A percentile compares a stretch with the other conserved stretches of the same genome.
phyloP scores from a whole-genome alignment of 352 stramenopile species.

The Albugo laibachii region DNA sequence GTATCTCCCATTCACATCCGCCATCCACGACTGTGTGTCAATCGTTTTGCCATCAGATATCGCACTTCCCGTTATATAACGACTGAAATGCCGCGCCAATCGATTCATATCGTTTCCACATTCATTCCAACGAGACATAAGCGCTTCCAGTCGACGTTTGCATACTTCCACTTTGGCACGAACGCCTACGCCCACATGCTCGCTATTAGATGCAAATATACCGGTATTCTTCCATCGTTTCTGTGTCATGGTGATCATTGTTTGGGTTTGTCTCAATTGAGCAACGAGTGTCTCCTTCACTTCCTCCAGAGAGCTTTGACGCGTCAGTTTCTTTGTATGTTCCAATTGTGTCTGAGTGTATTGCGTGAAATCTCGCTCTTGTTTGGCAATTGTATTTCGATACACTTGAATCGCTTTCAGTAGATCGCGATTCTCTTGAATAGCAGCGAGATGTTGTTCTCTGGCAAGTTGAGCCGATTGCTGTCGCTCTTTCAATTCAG shows the following conservation, averaged over 20 bases:
- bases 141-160: constrained; percentile 25
- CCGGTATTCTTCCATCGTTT: constrained; percentile 48
- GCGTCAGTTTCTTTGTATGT: not conserved
- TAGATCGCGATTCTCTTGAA: not conserved
- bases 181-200: constrained; percentile 12
- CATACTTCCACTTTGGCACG: constrained; percentile 33
- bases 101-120: constrained; percentile 32
- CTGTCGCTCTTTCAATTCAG: not conserved
- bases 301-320: constrained; percentile 19
- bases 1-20: constrained; percentile 36
- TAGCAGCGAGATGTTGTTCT: too few relatives aligned
- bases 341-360: not conserved
- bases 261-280: constrained; percentile 57
- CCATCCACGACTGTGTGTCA: constrained; percentile 22
- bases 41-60: constrained; percentile 13
- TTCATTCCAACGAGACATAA: constrained; percentile 31
- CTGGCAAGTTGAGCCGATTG: not conserved
- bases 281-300: constrained; percentile 53
- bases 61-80: constrained; percentile 12
- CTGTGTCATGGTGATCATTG: constrained; percentile 54
- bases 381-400: not conserved
- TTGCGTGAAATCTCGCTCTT: not conserved
- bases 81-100: constrained; percentile 25
- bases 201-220: constrained; percentile 6
- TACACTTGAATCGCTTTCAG: not conserved